Evolutionary conservation across 768 basidiomycete species (phyloP), one percentile per base, ranked within the genome.

Genomic region (Mycena chlorophos): DNA sequence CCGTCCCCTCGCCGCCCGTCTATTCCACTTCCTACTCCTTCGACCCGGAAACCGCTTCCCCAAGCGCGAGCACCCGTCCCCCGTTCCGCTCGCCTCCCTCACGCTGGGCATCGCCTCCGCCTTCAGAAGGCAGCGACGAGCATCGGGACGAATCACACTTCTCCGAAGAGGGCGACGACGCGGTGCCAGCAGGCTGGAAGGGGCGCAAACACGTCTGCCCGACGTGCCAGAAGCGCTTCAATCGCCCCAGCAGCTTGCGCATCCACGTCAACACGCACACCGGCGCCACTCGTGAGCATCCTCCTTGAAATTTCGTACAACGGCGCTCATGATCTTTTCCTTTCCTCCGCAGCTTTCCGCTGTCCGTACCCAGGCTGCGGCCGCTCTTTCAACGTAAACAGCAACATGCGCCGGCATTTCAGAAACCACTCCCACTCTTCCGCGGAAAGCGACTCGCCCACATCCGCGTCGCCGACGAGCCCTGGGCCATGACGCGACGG

Each of bases 331-430:
- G 31, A 52, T 23, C 55, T 49, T 43, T 20, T 43, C 16, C 40
- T 10, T 14, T 23, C 25, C 51, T 56, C 28, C 57, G 30, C 66
- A 88, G 89, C 89, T 20, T 89, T 87, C 71, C 76, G 81, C 30
- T 91, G 89, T 61, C 86, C 87, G 5, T 87, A 75, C 77, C 87
- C 85, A 5, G 80, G 83, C 40, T 91, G 89, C 65, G 85, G 85
- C 31, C 79, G 87, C 28, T 81, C 86, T 55, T 91, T 91, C 71
- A 90, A 89, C 58, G 89, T 91, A 47, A 88, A 89, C 65, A 88
- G 87, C 0, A 91, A 91, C 66, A 91, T 91, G 89, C 79, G 89
- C 26, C 75, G 89, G 8, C 89, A 91, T 63, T 85, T 84, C 66
- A 76, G 87, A 48, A 89, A 88, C 66, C 88, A 90, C 49, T 71